Base-by-base conservation (phyloP, 805 yeast genomes). In the Teunomyces kruisii region DNA sequence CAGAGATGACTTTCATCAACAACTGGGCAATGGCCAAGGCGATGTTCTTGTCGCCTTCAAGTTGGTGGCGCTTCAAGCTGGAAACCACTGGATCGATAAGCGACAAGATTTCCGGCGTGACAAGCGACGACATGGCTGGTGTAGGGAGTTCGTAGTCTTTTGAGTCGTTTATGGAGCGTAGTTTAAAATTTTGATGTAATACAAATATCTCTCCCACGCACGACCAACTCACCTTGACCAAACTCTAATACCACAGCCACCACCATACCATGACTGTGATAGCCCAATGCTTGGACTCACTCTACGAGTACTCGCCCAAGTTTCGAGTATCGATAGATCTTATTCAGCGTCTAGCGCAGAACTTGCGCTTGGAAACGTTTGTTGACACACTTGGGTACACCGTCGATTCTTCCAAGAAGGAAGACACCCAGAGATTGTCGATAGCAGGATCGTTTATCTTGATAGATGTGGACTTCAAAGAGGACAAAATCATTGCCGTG, bases 21-120 rank as follows among this genome's bases (percentile, higher is more conserved):
- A 92, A 70, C 54, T 89, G 96, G 14, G 96, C 84, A 6, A 96
- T 88, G 43, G 87, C 94, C 30, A 88, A 72, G 0, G 98, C 97
- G 37, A 89, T 87, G 13, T 75, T 76, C 54, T 84, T 84, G 10
- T 96, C 88, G 1, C 96, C 96, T 4, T 76, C 67, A 37, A 90
- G 76, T 62, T 91, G 96, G 47, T 92, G 83, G 54, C 97, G 84
- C 62, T 89, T 91, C 53, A 92, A 76, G 56, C 79, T 77, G 17
- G 62, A 58, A 13, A 70, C 68, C 12, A 70, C 62, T 9, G 74
- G 75, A 32, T 68, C 70, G 38, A 72, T 58, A 15, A 71, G 53
- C 10, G 65, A 58, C 45, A 47, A 49, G 12, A 72, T 61, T 39
- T 72, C 77, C 38, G 38, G 38, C 16, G 38, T 35, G 27, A 35